Evolutionary conservation across 257 asterid species (phyloP).

Genomic region (Rehmannia glutinosa): DNA sequence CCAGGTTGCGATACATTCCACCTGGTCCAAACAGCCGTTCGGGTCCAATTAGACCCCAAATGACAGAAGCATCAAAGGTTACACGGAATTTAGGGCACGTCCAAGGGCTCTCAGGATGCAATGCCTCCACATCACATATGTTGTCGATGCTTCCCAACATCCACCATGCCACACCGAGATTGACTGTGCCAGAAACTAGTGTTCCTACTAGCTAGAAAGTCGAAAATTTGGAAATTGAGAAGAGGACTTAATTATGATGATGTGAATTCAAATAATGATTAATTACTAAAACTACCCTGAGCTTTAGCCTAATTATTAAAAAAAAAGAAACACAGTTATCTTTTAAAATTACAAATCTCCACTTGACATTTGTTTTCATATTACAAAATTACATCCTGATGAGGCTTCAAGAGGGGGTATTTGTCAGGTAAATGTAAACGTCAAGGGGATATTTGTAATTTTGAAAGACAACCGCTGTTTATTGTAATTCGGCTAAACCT

Average conservation of each 20-base stretch:
- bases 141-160: constrained; percentile 74
- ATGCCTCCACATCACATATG: constrained; percentile 71
- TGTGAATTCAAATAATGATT: neutral
- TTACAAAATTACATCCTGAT: no score
- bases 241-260: neutral
- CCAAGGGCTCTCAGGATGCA: constrained; percentile 90
- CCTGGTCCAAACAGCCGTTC: constrained; percentile 66
- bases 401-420: no score
- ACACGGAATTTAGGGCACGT: constrained; percentile 85
- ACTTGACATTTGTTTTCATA: no score
- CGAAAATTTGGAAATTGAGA: neutral
- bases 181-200: constrained; percentile 67
- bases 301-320: no score
- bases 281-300: no score
- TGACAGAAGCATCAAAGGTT: constrained; percentile 80
- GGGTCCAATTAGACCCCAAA: constrained; percentile 91
- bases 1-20: constrained; percentile 75
- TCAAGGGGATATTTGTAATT: no score
- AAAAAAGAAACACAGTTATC: no score
- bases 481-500: no score
- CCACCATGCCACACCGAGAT: constrained; percentile 91
- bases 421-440: no score
- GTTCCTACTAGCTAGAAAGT: constrained; percentile 61
- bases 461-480: no score
- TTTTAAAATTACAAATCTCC: no score